Percentiles rank a stretch among this genome's conserved stretches.
Evolutionary conservation across 2,329 filamentous ascomycete genomes (phyloP).

Genomic region (Phialemoniopsis sp.): DNA sequence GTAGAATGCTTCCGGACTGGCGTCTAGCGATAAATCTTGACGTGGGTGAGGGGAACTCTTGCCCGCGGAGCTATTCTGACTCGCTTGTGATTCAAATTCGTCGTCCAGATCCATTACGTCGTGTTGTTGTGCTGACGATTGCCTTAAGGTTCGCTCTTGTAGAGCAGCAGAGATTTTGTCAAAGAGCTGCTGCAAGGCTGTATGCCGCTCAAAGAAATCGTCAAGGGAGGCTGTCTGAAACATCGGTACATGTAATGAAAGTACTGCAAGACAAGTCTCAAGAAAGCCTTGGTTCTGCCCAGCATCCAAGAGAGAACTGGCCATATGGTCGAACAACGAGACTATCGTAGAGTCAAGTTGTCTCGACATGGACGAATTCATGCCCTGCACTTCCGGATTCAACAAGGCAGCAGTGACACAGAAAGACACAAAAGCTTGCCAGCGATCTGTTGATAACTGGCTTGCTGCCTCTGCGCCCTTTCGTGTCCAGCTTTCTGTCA

Average conservation of each 20-base stretch:
- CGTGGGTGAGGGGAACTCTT: slow-evolving; percentile 39
- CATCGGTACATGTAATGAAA: slow-evolving; percentile 42
- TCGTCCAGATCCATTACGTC: slow-evolving; percentile 66
- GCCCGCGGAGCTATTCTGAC: slow-evolving; percentile 33
- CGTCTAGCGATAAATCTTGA: slow-evolving; percentile 32
- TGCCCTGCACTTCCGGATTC: slow-evolving; percentile 39
- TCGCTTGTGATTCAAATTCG: slow-evolving; percentile 58
- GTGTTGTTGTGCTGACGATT: slow-evolving; percentile 27
- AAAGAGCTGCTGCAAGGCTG: slow-evolving; percentile 38
- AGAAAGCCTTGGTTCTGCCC: slow-evolving; percentile 41
- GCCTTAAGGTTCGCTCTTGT: slow-evolving; percentile 23
- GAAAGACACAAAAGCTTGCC: slow-evolving; percentile 47
- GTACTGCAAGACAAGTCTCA: slow-evolving; percentile 38
- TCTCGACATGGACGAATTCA: slow-evolving; percentile 42
- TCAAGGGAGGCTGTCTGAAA: slow-evolving; percentile 31
- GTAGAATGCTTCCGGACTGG: slow-evolving; percentile 42
- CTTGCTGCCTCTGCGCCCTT: slow-evolving; percentile 34
- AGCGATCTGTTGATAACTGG: slow-evolving; percentile 47
- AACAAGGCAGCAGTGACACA: slow-evolving; percentile 40
- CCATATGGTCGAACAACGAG: slow-evolving; percentile 31
- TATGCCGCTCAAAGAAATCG: slow-evolving; percentile 29
- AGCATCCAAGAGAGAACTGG: slow-evolving; percentile 34
- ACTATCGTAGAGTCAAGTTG: slow-evolving; percentile 41
- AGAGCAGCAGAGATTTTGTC: slow-evolving; percentile 29
- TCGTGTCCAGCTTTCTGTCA: slow-evolving; percentile 44